Evolutionary conservation across 345 rosid genomes (phyloP).

Genomic region (Excoecaria cochinchinensis): DNA sequence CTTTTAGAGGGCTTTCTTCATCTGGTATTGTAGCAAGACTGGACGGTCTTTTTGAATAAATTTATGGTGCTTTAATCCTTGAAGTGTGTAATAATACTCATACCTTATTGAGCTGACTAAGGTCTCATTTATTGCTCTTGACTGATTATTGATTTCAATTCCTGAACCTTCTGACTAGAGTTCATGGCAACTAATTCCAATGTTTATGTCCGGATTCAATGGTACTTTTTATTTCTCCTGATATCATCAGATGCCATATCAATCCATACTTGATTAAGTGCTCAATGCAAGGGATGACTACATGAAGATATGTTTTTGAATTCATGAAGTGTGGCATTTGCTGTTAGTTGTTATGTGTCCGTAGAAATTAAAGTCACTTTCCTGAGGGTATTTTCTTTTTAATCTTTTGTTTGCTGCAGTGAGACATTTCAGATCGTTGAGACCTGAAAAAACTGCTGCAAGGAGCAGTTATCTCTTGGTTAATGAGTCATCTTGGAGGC

Average conservation of each 20-base stretch:
- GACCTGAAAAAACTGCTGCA: conserved; percentile 42
- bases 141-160: not conserved
- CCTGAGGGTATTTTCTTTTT: not conserved
- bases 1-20: conserved; percentile 1
- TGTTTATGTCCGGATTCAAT: conserved; percentile 3
- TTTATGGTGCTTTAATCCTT: not conserved
- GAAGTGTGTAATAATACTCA: not conserved
- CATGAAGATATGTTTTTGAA: not conserved
- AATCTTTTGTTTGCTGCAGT: conserved; percentile 38
- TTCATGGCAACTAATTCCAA: not conserved
- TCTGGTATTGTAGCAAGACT: not conserved
- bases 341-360: not conserved
- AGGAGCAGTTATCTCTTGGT: conserved; percentile 38
- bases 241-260: not conserved
- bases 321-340: not conserved
- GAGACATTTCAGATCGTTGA: conserved; percentile 55
- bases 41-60: not conserved
- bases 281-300: not conserved
- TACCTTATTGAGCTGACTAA: not conserved
- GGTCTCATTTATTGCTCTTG: not conserved
- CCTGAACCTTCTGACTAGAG: not conserved
- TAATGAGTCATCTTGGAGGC: conserved; percentile 58
- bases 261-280: not conserved
- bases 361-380: not conserved
- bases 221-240: not conserved